These are phyloP conservation scores for Artemisia argyi DNA, from an alignment of 129 eudicot species.

Conservation along the genomic window DNA sequence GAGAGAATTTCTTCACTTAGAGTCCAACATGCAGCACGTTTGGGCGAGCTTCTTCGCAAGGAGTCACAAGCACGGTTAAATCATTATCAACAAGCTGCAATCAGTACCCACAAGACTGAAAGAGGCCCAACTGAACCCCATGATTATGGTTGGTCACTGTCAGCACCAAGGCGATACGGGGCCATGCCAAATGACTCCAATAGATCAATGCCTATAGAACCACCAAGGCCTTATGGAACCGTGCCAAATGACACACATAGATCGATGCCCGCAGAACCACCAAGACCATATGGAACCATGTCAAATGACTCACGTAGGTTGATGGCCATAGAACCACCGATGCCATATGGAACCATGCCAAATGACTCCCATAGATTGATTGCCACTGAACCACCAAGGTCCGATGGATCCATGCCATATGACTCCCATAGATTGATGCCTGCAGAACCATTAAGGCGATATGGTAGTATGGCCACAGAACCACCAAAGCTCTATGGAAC, in stretches of 20 bases:
- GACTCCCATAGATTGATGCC: too few relatives aligned
- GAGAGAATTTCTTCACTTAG: constrained; percentile 38
- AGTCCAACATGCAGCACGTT: constrained; percentile 33
- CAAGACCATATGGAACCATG: too few relatives aligned
- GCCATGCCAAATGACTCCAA: too few relatives aligned
- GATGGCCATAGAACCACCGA: too few relatives aligned
- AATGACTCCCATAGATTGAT: not conserved
- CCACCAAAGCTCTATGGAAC: not conserved
- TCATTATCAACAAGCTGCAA: constrained; percentile 33
- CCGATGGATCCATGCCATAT: not conserved
- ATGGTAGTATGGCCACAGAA: not conserved
- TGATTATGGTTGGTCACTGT: constrained; percentile 22
- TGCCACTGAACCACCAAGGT: too few relatives aligned
- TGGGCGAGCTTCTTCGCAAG: constrained; percentile 42
- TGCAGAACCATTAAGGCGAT: not conserved
- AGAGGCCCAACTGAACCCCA: constrained; percentile 22
- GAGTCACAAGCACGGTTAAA: constrained; percentile 41
- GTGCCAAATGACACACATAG: too few relatives aligned
- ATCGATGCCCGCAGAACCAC: too few relatives aligned
- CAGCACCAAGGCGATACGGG: not conserved
- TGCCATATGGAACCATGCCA: constrained; percentile 21
- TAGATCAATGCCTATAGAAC: too few relatives aligned
- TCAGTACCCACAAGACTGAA: constrained; percentile 16
- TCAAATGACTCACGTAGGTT: too few relatives aligned
- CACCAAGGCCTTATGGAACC: too few relatives aligned